Evolutionary conservation across 2,329 filamentous ascomycete genomes (phyloP), one percentile per base, ranked within the genome.

Genomic region (Monilinia fructicola): DNA sequence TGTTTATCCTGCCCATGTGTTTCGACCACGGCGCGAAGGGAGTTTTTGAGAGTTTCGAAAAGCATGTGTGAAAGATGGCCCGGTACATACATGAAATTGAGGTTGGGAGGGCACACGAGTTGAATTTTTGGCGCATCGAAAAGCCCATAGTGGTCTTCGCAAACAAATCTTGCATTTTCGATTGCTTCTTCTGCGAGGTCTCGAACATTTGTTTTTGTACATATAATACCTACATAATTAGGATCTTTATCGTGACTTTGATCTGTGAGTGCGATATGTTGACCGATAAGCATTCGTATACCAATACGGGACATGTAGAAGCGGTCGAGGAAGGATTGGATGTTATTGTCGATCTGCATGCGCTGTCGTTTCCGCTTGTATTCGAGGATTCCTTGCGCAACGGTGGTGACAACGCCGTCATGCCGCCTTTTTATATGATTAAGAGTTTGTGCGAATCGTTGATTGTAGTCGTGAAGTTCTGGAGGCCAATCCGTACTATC

Each of bases 281-380:
- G 95, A 64, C 95, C 95, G 74, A 99, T 97, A 61, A 99, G 88
- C 95, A 99, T 99, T 74, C 95, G 91, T 73, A 99, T 99, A 71
- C 95, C 95, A 76, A 99, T 99, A 70, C 95, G 92, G 54, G 93
- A 97, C 95, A 99, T 99, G 84, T 99, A 99, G 80, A 99, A 99
- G 68, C 95, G 91, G 80, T 99, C 95, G 71, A 99, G 87, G 82
- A 99, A 99, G 65, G 92, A 90, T 78, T 99, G 95, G 68, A 99
- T 97, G 73, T 93, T 96, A 77, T 93, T 90, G 80, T 98, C 95
- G 75, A 99, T 99, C 77, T 98, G 95, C 90, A 98, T 95, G 64
- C 95, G 88, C 83, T 99, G 95, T 69, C 93, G 87, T 77, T 90
- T 94, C 66, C 94, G 91, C 82, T 99, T 99, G 84, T 96, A 99